Conservation (phyloP, 805 yeast species). For the Candida nitratophila region DNA sequence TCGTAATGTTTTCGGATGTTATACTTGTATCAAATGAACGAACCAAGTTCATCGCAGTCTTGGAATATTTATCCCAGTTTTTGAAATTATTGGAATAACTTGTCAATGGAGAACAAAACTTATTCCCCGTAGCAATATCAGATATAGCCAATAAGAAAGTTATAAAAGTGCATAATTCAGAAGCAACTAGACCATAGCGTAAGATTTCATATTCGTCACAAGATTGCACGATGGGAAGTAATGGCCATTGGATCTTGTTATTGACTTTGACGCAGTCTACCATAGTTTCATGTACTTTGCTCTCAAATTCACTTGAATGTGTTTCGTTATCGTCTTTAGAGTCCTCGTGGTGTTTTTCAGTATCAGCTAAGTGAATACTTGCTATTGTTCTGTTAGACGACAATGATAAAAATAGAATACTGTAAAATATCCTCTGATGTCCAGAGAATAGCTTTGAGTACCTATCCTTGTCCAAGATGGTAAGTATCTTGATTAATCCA, state of each 20-base stretch:
- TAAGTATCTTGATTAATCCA: constrained; percentile 36
- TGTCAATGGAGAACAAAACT: constrained; percentile 9
- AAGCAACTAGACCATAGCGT: constrained; percentile 30
- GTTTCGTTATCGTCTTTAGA: not conserved
- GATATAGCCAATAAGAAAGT: constrained; percentile 42
- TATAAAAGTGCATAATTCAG: constrained; percentile 35
- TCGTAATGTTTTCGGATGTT: constrained; percentile 12
- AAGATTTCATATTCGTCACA: constrained; percentile 39
- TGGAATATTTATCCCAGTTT: constrained; percentile 37
- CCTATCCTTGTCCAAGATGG: constrained; percentile 37
- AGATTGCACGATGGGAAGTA: constrained; percentile 29
- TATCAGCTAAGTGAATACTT: no score
- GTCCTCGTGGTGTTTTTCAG: no score
- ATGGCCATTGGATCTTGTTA: constrained; percentile 22
- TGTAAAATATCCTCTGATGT: constrained; percentile 27
- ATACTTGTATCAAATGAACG: constrained; percentile 41
- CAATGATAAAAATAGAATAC: constrained; percentile 43
- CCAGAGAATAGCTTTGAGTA: constrained; percentile 29
- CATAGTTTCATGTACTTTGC: not conserved
- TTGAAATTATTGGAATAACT: constrained; percentile 17
- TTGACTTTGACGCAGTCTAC: constrained; percentile 16
- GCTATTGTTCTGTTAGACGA: constrained; percentile 12
- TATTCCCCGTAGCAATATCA: constrained; percentile 21
- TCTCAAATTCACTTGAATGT: no score
- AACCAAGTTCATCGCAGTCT: constrained; percentile 37